Conservation (phyloP, 1,284 basidiomycete genomes). For the Erythrobasidium hasegawianum region DNA sequence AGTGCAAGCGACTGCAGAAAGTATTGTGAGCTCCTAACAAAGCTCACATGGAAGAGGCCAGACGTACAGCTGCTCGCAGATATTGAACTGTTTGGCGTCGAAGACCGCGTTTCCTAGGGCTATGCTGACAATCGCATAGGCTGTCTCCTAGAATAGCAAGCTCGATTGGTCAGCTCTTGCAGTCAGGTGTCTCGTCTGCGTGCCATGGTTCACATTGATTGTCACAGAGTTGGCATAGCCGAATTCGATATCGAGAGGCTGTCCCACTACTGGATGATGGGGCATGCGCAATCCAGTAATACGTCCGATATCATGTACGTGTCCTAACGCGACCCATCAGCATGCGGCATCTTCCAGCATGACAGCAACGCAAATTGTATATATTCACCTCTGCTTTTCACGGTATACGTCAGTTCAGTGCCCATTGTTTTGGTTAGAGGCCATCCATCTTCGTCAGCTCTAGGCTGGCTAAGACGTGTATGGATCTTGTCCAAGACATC, state of each 20-base stretch:
- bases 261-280: background rate
- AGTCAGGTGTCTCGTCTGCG: background rate
- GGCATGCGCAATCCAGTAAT: background rate
- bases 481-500: too few species aligned
- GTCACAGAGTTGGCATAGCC: background rate
- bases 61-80: slow-evolving; percentile 1
- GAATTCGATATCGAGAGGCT: background rate
- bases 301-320: background rate
- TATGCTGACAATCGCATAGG: background rate
- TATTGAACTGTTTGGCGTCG: background rate
- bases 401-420: background rate
- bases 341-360: background rate
- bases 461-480: background rate
- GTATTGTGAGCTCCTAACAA: too few species aligned
- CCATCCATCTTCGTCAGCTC: background rate
- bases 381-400: background rate
- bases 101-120: background rate
- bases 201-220: background rate
- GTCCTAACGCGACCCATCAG: background rate
- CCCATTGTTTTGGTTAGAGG: background rate
- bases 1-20: too few species aligned
- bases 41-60: too few species aligned
- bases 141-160: background rate
- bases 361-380: background rate
- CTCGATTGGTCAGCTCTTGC: background rate